Percentiles rank a stretch among this genome's conserved stretches.
These are phyloP conservation scores for Clavispora phyllophila DNA, from an alignment of 805 yeast genomes.

Conservation along the genomic window DNA sequence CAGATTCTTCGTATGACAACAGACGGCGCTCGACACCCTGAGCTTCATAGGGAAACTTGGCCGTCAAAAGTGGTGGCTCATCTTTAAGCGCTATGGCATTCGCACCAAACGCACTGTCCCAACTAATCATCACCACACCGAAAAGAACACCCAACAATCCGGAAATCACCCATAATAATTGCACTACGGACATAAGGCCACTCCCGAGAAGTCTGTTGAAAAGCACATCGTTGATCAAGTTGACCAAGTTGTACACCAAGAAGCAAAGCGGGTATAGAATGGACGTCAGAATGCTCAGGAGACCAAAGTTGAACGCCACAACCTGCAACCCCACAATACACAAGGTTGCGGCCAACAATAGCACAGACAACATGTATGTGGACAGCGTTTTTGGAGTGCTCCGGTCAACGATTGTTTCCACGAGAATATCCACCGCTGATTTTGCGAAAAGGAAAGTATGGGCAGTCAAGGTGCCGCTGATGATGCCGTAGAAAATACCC, in stretches of 20 bases:
- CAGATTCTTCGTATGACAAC: slow-evolving; percentile 14
- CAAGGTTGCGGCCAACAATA: slow-evolving; percentile 51
- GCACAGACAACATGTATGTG: slow-evolving; percentile 27
- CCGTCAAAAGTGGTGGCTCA: slow-evolving; percentile 6
- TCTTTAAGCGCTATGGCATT: slow-evolving; percentile 3
- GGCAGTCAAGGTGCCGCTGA: slow-evolving; percentile 77
- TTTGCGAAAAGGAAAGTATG: slow-evolving; percentile 85
- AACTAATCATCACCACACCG: slow-evolving; percentile 67
- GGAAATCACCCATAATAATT: slow-evolving; percentile 40
- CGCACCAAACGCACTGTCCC: slow-evolving; percentile 35
- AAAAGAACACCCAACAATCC: slow-evolving; percentile 51
- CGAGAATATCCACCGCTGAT: slow-evolving; percentile 65
- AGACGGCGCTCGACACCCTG: slow-evolving; percentile 2
- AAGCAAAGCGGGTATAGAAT: slow-evolving; percentile 81
- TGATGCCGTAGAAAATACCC: slow-evolving; percentile 62
- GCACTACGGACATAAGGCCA: slow-evolving; percentile 38
- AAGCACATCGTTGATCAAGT: slow-evolving; percentile 43
- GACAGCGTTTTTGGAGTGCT: slow-evolving; percentile 24
- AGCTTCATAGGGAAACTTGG: slow-evolving; percentile 16
- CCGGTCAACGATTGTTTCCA: slow-evolving; percentile 36
- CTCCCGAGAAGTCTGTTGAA: slow-evolving; percentile 57
- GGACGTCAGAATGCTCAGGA: slow-evolving; percentile 66
- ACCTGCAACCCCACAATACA: slow-evolving; percentile 66
- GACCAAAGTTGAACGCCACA: slow-evolving; percentile 67
- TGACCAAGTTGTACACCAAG: slow-evolving; percentile 71